phyloP scores from a whole-genome alignment of 1,284 basidiomycete species.

The Grifola frondosa region DNA sequence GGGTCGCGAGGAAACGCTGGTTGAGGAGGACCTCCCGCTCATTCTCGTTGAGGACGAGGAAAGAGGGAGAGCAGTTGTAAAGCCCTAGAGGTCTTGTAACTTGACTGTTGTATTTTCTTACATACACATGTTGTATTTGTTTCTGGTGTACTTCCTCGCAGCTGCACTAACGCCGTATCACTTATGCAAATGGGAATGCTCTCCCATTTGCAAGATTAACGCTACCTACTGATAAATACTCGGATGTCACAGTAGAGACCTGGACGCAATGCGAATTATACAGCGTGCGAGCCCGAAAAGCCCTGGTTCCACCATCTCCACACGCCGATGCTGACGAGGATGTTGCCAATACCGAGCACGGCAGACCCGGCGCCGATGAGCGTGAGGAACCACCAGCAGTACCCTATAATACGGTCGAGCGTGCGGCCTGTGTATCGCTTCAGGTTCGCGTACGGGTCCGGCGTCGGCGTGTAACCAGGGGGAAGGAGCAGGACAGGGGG shows the following conservation, averaged over 20 bases:
- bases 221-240: no score
- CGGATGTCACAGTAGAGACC: no score
- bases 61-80: slow-evolving; percentile 14
- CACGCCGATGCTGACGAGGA: slow-evolving; percentile 44
- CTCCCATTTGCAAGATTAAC: no score
- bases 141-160: no score
- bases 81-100: no score
- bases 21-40: slow-evolving; percentile 14
- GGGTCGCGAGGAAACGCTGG: slow-evolving; percentile 24
- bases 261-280: no score
- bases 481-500: slow-evolving; percentile 52
- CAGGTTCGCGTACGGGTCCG: slow-evolving; percentile 50
- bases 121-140: no score
- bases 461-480: slow-evolving; percentile 44
- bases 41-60: slow-evolving; percentile 22
- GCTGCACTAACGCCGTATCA: no score
- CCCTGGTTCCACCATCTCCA: slow-evolving; percentile 35
- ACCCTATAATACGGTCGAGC: slow-evolving; percentile 73
- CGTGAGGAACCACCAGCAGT: slow-evolving; percentile 71
- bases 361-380: slow-evolving; percentile 75
- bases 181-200: no score
- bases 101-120: no score
- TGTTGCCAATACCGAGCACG: slow-evolving; percentile 65
- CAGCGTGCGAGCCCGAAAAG: no score
- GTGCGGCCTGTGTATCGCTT: slow-evolving; percentile 64